Base-by-base conservation (phyloP, 192 early-diverging fungal genomes). In the Linnemannia zychae region DNA sequence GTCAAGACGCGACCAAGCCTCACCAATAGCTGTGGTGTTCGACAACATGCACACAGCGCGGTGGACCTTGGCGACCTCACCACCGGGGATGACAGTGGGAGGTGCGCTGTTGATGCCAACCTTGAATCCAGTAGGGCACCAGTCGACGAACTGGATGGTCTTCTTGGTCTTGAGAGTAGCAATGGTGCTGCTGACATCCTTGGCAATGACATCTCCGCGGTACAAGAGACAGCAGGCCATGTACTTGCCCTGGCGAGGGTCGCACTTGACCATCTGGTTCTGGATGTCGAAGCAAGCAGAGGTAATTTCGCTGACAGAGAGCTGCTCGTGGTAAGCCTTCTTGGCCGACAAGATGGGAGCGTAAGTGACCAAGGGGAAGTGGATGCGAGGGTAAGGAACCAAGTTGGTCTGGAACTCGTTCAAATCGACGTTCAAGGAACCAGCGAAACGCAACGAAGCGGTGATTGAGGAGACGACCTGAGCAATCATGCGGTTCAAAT, bases 371-470 rank as follows among this genome's bases (percentile, higher is more conserved):
- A 99, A 91, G 48, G 97, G 98, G 95, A 99, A 99, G 91, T 99
- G 94, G 88, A 99, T 99, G 89, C 98, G 97, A 78, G 98, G 98
- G 91, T 98, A 99, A 74, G 98, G 98, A 49, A 99, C 98, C 92
- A 99, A 91, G 94, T 99, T 99, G 89, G 98, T 99, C 92, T 99
- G 98, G 96, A 99, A 99, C 92, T 99, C 98, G 87, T 94, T 98
- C 91, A 99, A 91, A 79, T 99, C 98, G 67, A 99, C 98, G 88
- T 99, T 99, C 81, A 99, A 93, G 46, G 98, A 99, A 85, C 98
- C 98, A 83, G 96, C 95, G 91, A 99, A 99, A 89, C 98, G 98
- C 60, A 99, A 95, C 74, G 98, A 99, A n/a, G 98, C 97, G 28
- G 98, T 99, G 94, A 99, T 99, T 66, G 98, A 99, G 40, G 98